phyloP scores from a whole-genome alignment of 768 basidiomycete genomes.

The Mycena belliarum region DNA sequence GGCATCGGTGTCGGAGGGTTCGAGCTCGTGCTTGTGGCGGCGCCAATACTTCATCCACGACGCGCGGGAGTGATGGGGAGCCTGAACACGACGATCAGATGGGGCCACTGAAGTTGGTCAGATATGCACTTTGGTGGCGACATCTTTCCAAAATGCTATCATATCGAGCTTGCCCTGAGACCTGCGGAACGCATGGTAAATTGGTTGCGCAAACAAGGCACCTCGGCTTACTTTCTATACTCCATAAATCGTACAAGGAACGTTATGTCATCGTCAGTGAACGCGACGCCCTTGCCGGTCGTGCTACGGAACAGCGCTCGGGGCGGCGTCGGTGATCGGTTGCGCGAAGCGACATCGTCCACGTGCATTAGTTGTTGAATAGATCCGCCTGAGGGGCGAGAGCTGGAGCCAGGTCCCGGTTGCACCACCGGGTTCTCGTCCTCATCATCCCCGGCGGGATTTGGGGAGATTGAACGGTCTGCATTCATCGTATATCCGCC shows the following conservation, averaged over 20 bases:
- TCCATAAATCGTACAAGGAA: conserved; percentile 79
- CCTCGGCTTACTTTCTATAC: conserved; percentile 62
- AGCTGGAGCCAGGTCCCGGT: background rate
- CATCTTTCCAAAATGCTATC: conserved; percentile 81
- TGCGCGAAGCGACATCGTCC: conserved; percentile 37
- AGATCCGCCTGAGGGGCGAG: conserved; percentile 23
- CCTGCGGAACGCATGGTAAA: conserved; percentile 33
- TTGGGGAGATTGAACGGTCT: conserved; percentile 48
- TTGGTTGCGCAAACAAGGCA: conserved; percentile 8
- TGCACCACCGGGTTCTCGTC: conserved; percentile 31
- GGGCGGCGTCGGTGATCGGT: conserved; percentile 80
- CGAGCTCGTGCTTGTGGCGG: conserved; percentile 82
- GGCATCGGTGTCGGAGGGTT: conserved; percentile 64
- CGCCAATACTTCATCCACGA: conserved; percentile 96
- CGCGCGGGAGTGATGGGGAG: conserved; percentile 87
- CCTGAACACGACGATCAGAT: conserved; percentile 40
- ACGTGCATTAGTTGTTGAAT: conserved; percentile 26
- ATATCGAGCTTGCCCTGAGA: conserved; percentile 66
- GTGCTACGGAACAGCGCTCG: conserved; percentile 79
- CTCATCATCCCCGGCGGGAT: conserved; percentile 40
- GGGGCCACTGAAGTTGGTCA: conserved; percentile 3
- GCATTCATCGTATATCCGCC: conserved; percentile 81
- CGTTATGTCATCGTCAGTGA: conserved; percentile 79
- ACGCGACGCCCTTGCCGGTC: conserved; percentile 88
- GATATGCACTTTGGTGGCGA: conserved; percentile 57